Conservation (phyloP, 495 filamentous ascomycete species). For the Trypethelium eluteriae region DNA sequence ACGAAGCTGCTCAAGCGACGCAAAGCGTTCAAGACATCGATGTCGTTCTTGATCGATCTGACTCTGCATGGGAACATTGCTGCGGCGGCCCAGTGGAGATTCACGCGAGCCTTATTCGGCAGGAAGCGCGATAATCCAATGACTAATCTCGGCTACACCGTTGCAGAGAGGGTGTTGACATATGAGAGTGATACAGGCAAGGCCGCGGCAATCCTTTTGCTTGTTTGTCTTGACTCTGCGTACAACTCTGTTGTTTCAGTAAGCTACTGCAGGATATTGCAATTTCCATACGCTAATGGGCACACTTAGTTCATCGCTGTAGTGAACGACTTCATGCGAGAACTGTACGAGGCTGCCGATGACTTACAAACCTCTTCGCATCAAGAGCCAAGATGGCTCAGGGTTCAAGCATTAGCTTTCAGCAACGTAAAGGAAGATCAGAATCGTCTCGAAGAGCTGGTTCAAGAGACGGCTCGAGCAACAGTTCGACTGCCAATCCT, state of each 20-base stretch:
- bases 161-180: slow-evolving; percentile 20
- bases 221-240: slow-evolving; percentile 22
- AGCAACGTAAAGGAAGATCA: slow-evolving; percentile 10
- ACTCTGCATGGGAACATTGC: slow-evolving; percentile 21
- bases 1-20: slow-evolving; percentile 24
- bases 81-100: slow-evolving; percentile 16
- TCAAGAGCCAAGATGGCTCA: slow-evolving; percentile 11
- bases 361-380: not conserved
- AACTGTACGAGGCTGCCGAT: slow-evolving; percentile 10
- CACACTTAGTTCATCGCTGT: slow-evolving; percentile 9
- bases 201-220: slow-evolving; percentile 23
- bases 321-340: slow-evolving; percentile 10
- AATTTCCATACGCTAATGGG: slow-evolving; percentile 3
- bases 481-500: slow-evolving; percentile 10
- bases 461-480: slow-evolving; percentile 10
- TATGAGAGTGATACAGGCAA: slow-evolving; percentile 19
- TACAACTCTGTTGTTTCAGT: slow-evolving; percentile 23
- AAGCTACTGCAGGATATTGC: slow-evolving; percentile 13
- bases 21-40: slow-evolving; percentile 22
- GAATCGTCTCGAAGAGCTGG: slow-evolving; percentile 8
- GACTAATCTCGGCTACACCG: slow-evolving; percentile 16
- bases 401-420: slow-evolving; percentile 11
- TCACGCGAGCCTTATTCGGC: slow-evolving; percentile 12
- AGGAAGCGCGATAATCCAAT: slow-evolving; percentile 18
- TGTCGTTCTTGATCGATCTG: slow-evolving; percentile 22